phyloP scores from a whole-genome alignment of 768 basidiomycete genomes.

The Lepiota brunneoincarnata region DNA sequence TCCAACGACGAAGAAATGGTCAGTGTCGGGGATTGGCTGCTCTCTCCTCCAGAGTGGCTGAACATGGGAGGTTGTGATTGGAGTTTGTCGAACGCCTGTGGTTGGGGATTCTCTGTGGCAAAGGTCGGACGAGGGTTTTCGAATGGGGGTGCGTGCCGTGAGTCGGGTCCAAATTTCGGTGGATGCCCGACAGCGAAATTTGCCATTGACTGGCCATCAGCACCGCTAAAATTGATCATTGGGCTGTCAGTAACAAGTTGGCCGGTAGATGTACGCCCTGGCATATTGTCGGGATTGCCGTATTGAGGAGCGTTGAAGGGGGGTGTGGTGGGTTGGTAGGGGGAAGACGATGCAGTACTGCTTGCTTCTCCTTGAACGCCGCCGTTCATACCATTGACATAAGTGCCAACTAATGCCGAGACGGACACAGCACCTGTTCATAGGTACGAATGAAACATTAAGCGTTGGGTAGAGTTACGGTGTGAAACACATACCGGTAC shows the following conservation, averaged over 20 bases:
- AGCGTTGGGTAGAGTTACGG: too few relatives aligned
- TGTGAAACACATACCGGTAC: not conserved
- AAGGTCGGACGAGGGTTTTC: constrained; percentile 4
- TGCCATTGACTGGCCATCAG: not conserved
- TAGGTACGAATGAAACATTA: too few relatives aligned
- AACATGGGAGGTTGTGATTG: not conserved
- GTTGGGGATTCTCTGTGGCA: constrained; percentile 5
- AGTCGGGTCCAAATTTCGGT: constrained; percentile 6
- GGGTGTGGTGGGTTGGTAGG: not conserved
- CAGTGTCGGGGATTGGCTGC: not conserved
- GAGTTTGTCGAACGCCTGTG: constrained; percentile 9
- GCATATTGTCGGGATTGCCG: constrained; percentile 3
- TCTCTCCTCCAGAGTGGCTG: not conserved
- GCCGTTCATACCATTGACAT: not conserved
- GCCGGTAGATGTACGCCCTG: not conserved
- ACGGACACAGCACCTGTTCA: too few relatives aligned
- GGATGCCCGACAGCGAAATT: constrained; percentile 1
- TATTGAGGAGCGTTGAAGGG: constrained; percentile 1
- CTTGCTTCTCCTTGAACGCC: not conserved
- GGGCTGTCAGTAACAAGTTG: constrained; percentile 1
- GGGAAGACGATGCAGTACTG: constrained; percentile 1
- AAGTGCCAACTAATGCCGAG: too few relatives aligned
- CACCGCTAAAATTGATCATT: not conserved
- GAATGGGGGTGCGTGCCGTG: not conserved
- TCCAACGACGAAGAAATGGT: constrained; percentile 1